Evolutionary conservation across 305 asterid genomes (phyloP).

Genomic region (Fraxinus floribunda): DNA sequence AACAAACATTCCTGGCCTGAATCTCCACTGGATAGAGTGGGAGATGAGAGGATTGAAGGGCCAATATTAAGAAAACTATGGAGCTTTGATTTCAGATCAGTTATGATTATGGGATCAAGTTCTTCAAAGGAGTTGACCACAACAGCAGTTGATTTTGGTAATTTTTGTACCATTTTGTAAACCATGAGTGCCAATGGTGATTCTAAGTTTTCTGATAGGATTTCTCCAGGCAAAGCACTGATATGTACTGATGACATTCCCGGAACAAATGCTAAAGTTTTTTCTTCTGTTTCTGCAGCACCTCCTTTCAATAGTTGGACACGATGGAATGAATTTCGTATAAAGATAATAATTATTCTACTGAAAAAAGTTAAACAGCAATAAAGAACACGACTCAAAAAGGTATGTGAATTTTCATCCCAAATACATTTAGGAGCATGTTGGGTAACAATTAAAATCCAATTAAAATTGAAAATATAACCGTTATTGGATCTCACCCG

Average conservation of each 20-base stretch:
- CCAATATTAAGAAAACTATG: conserved; percentile 47
- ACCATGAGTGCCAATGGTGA: conserved; percentile 48
- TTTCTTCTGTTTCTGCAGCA: conserved; percentile 8
- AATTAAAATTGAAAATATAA: too few relatives aligned
- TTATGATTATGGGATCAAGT: conserved; percentile 44
- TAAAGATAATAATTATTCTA: too few relatives aligned
- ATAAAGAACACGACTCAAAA: neutral
- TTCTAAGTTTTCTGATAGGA: conserved; percentile 20
- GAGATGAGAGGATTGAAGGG: conserved; percentile 32
- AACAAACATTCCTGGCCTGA: conserved; percentile 39
- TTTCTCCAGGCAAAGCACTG: conserved; percentile 51
- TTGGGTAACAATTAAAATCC: too few relatives aligned
- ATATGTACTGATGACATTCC: conserved; percentile 37
- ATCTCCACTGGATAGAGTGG: conserved; percentile 13
- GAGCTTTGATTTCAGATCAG: conserved; percentile 45
- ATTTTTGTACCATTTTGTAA: conserved; percentile 46
- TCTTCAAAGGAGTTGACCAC: conserved; percentile 35
- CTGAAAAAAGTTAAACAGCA: too few relatives aligned
- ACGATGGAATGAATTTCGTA: neutral
- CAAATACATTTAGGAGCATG: too few relatives aligned
- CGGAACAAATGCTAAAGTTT: conserved; percentile 31
- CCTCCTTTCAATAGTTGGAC: neutral
- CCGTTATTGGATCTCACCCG: too few relatives aligned
- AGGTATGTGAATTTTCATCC: too few relatives aligned
- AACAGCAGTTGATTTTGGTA: conserved; percentile 49